Percentiles rank a stretch among this genome's conserved stretches.
Conservation (phyloP, 352 stramenopile genomes). For the Globisporangium cylindrosporum region DNA sequence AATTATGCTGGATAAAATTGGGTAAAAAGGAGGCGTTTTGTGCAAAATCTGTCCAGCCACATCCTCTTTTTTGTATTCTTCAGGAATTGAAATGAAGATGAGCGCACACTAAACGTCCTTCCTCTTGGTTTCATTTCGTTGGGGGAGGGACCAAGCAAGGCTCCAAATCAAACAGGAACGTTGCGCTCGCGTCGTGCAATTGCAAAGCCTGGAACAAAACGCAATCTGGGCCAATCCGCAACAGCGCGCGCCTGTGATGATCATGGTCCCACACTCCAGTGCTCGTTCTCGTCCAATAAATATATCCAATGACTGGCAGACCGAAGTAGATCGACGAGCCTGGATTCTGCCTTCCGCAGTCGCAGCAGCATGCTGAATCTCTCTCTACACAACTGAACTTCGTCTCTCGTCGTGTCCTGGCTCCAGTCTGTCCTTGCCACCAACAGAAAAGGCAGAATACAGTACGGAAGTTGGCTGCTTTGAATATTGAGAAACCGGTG, state of each 20-base stretch:
- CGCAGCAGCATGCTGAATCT: neutral
- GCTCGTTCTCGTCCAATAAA: neutral
- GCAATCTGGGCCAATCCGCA: neutral
- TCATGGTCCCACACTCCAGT: neutral
- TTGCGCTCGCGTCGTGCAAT: neutral
- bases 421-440: neutral
- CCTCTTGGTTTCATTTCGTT: neutral
- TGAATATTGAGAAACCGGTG: neutral
- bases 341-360: neutral
- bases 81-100: neutral
- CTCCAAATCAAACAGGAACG: neutral
- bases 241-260: neutral
- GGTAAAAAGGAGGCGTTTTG: neutral
- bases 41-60: neutral
- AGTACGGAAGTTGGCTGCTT: neutral
- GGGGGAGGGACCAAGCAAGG: neutral
- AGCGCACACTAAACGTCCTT: neutral
- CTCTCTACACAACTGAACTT: neutral
- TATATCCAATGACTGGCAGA: neutral
- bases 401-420: neutral
- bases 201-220: neutral
- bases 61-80: neutral
- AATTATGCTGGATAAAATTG: neutral
- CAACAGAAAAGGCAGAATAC: neutral
- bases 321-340: neutral